Conservation (phyloP, 108 stramenopile species). For the Cyclotella baltica region DNA sequence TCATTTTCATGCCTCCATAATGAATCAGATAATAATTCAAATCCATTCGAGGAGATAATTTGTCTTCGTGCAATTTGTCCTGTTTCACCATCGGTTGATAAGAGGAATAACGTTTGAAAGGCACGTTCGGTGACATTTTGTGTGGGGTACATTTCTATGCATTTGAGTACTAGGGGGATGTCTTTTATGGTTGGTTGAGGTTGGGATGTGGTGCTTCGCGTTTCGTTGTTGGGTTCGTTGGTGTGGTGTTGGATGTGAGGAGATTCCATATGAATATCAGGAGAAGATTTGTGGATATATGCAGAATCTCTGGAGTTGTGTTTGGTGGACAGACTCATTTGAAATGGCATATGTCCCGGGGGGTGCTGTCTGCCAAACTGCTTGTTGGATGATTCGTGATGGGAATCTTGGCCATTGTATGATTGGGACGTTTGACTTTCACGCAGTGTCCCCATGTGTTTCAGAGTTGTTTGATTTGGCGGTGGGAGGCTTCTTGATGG, state of each 20-base stretch:
- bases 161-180: conserved; percentile 21
- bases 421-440: not conserved
- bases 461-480: not conserved
- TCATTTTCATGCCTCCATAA: conserved; percentile 7
- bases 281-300: too few relatives aligned
- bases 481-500: too few relatives aligned
- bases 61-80: conserved; percentile 18
- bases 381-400: not conserved
- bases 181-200: conserved; percentile 15
- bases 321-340: too few relatives aligned
- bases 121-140: conserved; percentile 14
- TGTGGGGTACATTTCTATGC: conserved; percentile 12
- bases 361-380: not conserved
- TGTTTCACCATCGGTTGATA: conserved; percentile 21
- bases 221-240: not conserved
- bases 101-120: conserved; percentile 24
- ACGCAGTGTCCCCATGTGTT: too few relatives aligned
- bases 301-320: too few relatives aligned
- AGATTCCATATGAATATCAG: too few relatives aligned
- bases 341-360: too few relatives aligned
- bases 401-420: not conserved
- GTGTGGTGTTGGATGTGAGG: not conserved
- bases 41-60: conserved; percentile 2
- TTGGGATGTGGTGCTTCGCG: not conserved
- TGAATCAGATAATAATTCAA: not conserved